These are phyloP conservation scores for Phyllosticta capitalensis DNA, from an alignment of 2,329 filamentous ascomycete species.

Conservation along the genomic window DNA sequence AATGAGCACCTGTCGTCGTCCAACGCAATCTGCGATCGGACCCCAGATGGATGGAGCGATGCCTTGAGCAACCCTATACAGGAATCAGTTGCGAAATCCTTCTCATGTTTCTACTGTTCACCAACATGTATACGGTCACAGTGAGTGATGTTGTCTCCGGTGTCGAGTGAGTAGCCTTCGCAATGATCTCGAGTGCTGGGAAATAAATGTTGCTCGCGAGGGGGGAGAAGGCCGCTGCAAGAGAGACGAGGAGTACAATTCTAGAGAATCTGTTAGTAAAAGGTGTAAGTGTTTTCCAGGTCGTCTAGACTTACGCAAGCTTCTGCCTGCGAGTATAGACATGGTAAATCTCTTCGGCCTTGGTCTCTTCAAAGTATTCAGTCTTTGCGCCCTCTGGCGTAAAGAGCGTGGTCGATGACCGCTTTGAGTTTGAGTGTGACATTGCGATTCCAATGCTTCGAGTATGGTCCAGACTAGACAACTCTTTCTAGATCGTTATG, in stretches of 20 bases:
- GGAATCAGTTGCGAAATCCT: neutral
- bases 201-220: conserved; percentile 7
- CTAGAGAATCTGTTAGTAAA: neutral
- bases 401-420: neutral
- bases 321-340: neutral
- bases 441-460: neutral
- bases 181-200: conserved; percentile 2
- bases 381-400: neutral
- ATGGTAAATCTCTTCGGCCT: neutral
- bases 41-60: conserved; percentile 33
- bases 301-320: neutral
- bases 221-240: conserved; percentile 4
- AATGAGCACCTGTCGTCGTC: conserved; percentile 1
- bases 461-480: neutral
- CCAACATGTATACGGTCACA: conserved; percentile 5
- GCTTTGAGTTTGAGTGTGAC: neutral
- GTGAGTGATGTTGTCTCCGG: conserved; percentile 1
- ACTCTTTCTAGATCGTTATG: neutral
- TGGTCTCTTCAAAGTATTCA: neutral
- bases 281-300: neutral
- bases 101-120: neutral
- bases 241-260: conserved; percentile 2
- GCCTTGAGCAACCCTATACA: conserved; percentile 37
- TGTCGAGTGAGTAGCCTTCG: neutral
- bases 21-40: conserved; percentile 4